Evolutionary conservation across 768 basidiomycete species (phyloP), one percentile per base, ranked within the genome.

Genomic region (Xerocomus potaroensis): DNA sequence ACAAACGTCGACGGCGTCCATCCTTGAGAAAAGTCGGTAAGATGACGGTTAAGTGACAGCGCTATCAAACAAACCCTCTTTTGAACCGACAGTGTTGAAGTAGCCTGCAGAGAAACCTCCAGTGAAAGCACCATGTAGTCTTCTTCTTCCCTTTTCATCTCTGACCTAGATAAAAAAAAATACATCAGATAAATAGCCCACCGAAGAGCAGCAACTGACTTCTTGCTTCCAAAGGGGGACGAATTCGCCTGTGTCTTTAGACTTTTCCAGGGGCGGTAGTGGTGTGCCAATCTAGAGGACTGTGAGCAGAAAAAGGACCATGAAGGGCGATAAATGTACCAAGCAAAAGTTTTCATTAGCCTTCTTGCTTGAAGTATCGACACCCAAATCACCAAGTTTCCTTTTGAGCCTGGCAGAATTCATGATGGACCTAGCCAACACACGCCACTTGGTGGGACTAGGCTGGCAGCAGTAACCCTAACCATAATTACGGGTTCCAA

Each of bases 151-250:
- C 61, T 96, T 82, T 68, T 98, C 94, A 70, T 98, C 94, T 56
- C 87, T 77, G 10, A 92, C 91, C 87, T 92, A 58, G 42, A 51
- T 9, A 35, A 38, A 51, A 8, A 35, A 36, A 4, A 21, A 42
- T 19, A 38, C 32, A 57, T 57, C 50, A 51, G 52, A 48, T 40
- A 41, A 45, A 56, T 49, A 57, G 54, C 49, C 48, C 48, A 55
- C 50, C 22, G 48, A 49, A 9, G 43, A 57, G 40, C 18, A 29
- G n/a, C 18, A 47, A 54, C 77, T 48, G 58, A 91, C 92, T 56
- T 97, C 94, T 75, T 98, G 96, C 63, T 97, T 91, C 95, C 96
- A 98, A 45, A 96, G 67, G 0, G 96, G 95, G 22, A 97, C 92
- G 64, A 94, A 98, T 64, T 98, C 96, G 53, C 87, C 85, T 6